Percentiles rank a stretch among this genome's conserved stretches.
Evolutionary conservation across 495 filamentous ascomycete species (phyloP).

Genomic region (Chaetomium cochliodes): DNA sequence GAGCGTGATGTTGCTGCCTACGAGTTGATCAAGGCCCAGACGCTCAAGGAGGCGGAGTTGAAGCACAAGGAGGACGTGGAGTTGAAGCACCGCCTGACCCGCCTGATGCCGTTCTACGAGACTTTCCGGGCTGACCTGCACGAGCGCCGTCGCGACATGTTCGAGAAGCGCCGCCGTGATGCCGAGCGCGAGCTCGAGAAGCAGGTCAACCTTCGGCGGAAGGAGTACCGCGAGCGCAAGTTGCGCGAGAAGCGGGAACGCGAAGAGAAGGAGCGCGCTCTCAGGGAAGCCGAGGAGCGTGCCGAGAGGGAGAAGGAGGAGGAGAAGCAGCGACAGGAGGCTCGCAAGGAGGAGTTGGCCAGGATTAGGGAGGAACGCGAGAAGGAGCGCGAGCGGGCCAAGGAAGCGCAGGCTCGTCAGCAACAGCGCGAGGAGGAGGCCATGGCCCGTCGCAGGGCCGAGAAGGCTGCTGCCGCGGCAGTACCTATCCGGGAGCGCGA

Average conservation of each 20-base stretch:
- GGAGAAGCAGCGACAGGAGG: conserved; percentile 69
- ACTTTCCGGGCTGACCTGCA: conserved; percentile 74
- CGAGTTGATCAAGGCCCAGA: conserved; percentile 71
- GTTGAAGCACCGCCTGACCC: conserved; percentile 84
- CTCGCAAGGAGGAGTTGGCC: conserved; percentile 55
- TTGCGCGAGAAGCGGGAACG: conserved; percentile 73
- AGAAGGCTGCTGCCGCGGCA: conserved; percentile 40
- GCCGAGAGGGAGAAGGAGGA: conserved; percentile 77
- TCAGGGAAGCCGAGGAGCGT: conserved; percentile 82
- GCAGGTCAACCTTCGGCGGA: conserved; percentile 80
- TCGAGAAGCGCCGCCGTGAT: conserved; percentile 85
- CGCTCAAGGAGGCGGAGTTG: conserved; percentile 71
- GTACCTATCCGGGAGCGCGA: conserved; percentile 39
- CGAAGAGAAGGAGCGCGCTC: conserved; percentile 73
- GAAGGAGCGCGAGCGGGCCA: conserved; percentile 67
- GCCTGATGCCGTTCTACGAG: conserved; percentile 78
- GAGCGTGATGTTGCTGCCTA: conserved; percentile 77
- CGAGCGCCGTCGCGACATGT: conserved; percentile 87
- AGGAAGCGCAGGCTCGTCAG: conserved; percentile 52
- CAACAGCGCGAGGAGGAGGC: conserved; percentile 55
- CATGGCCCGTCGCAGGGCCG: conserved; percentile 50
- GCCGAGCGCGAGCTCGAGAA: conserved; percentile 87
- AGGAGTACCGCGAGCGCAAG: conserved; percentile 75
- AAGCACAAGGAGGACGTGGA: conserved; percentile 88
- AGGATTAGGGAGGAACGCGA: conserved; percentile 80